Evolutionary conservation across 371 early-diverging fungal species (phyloP), one percentile per base, ranked within the genome.

Genomic region (Mucor racemosus): DNA sequence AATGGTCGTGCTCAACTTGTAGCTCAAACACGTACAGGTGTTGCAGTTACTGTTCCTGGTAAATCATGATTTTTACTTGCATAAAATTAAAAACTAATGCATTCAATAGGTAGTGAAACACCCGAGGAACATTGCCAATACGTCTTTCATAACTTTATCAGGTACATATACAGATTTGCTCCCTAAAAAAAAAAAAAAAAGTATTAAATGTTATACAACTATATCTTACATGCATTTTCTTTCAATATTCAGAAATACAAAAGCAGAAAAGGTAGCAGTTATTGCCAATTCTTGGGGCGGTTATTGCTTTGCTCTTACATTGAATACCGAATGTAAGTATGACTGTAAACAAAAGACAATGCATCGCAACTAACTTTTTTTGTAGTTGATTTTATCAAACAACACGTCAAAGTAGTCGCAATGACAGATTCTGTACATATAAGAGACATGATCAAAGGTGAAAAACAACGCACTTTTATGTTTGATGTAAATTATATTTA

Each of bases 261-360:
- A 74, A 8, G 78, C 82, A 3, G 58, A 59, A 3, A 72, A 69
- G 7, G 62, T 82, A 4, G 74, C 71, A 6, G 69, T 75, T 1
- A 68, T 82, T 19, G 72, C 77, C 6, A 66, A 70, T 40, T 76
- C 76, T 3, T 82, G 82, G 82, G 82, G 77, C 26, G 82, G 78
- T n/a, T 46, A 71, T 48, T 38, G 68, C 26, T 71, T 82, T 36
- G 67, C 71, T 4, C 66, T 73, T 53, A 58, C 75, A 5, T 41
- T 82, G n/a, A 79, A 82, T 40, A 54, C 73, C 10, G 60, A 79
- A 42, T 78, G 81, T 76, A 73, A 66, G 64, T 8, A 10, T 1
- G 2, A 5, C 17, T 46, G 39, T 41, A 41, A n/a, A 46, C 55
- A 13, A 35, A 33, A 13, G 53, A 14, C 26, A 26, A 26, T 11